Evolutionary conservation across 2,329 filamentous ascomycete genomes (phyloP), one percentile per base, ranked within the genome.

Genomic region (Lecanicillium sp.): DNA sequence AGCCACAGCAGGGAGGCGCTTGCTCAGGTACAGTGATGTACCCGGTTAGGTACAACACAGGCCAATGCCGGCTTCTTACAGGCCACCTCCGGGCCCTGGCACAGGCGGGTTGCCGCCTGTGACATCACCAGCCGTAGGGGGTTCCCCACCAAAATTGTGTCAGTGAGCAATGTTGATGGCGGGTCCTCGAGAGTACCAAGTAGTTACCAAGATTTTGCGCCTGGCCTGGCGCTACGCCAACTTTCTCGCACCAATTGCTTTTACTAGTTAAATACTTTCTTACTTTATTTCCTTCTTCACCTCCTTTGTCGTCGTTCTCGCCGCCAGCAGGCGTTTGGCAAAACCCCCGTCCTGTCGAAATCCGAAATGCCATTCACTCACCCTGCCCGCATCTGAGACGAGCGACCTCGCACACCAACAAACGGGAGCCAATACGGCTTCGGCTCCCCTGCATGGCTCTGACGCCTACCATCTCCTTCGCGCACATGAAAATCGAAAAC

Each of bases 51-150:
- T n/a, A n/a, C n/a, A n/a, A n/a, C n/a, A n/a, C n/a, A n/a, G n/a
- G n/a, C n/a, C n/a, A n/a, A n/a, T n/a, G n/a, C n/a, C n/a, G n/a
- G n/a, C n/a, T n/a, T n/a, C n/a, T n/a, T n/a, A n/a, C n/a, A n/a
- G n/a, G n/a, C n/a, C n/a, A n/a, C n/a, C n/a, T n/a, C n/a, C n/a
- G n/a, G n/a, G n/a, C n/a, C n/a, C n/a, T n/a, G n/a, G n/a, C n/a
- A n/a, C n/a, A n/a, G n/a, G n/a, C n/a, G n/a, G n/a, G n/a, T 19
- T 14, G 30, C 26, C 44, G 26, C 35, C 44, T 32, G 32, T 46
- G 44, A 46, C 44, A 46, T 46, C 44, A 46, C 32, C 44, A 46
- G 20, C 44, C 20, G 26, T 36, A 46, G 44, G 44, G 44, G 44
- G 26, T 12, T 33, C 20, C 35, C 44, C 44, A 46, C 43, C 43